Conservation (phyloP, 345 rosid species). For the Alliaria petiolata region DNA sequence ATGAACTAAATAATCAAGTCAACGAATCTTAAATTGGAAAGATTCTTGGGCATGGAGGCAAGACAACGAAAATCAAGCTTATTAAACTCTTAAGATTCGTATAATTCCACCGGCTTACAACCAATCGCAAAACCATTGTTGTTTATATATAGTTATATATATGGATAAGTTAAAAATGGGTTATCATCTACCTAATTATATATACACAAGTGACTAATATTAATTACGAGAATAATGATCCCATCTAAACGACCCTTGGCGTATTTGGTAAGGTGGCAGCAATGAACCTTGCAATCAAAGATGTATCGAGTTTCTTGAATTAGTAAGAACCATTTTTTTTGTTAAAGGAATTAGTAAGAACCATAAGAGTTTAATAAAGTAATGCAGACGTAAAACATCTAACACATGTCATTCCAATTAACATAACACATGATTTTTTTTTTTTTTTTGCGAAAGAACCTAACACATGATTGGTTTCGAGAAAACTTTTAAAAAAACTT, state of each 20-base stretch:
- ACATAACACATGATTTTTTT: no score
- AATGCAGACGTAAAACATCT: neutral
- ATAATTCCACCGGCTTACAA: constrained; percentile 27
- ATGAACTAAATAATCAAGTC: constrained; percentile 14
- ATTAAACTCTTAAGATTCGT: constrained; percentile 26
- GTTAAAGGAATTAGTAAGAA: no score
- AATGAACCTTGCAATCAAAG: neutral
- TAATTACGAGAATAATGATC: neutral
- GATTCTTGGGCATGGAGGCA: constrained; percentile 14
- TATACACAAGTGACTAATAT: neutral
- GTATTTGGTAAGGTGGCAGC: constrained; percentile 21
- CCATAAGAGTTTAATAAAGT: neutral
- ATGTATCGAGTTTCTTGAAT: neutral
- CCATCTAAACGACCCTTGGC: constrained; percentile 10
- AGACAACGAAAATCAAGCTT: constrained; percentile 21
- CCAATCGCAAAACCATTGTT: constrained; percentile 11
- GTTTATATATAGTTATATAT: neutral
- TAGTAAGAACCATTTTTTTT: no score
- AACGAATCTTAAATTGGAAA: constrained; percentile 27
- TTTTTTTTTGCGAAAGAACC: no score
- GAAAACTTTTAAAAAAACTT: neutral
- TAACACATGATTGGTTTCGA: neutral
- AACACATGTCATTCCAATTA: constrained; percentile 6
- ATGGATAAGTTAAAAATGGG: neutral
- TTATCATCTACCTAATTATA: constrained; percentile 2